Percentiles rank a stretch among this genome's conserved stretches.
These are phyloP conservation scores for Pseudogymnoascus destructans DNA, from an alignment of 2,329 filamentous ascomycete species.

Conservation along the genomic window DNA sequence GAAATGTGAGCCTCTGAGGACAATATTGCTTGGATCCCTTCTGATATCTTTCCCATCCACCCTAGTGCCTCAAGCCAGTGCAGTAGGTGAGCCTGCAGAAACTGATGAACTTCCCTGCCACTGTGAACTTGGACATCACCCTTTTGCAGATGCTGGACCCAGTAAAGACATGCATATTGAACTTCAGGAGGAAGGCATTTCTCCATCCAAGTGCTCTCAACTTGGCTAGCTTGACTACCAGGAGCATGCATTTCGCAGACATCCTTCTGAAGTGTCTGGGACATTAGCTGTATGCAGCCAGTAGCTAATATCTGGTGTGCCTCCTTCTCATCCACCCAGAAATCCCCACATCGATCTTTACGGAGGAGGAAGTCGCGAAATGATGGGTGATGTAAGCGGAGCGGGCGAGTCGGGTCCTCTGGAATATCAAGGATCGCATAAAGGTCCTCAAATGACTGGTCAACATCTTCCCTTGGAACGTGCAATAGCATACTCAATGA, in stretches of 20 bases:
- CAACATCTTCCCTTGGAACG: slow-evolving; percentile 26
- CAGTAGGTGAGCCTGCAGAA: no score
- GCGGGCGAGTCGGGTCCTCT: slow-evolving; percentile 21
- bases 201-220: slow-evolving; percentile 15
- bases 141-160: slow-evolving; percentile 23
- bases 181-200: slow-evolving; percentile 25
- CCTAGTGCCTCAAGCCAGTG: slow-evolving; percentile 29
- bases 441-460: slow-evolving; percentile 9
- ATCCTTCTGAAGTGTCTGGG: slow-evolving; percentile 18
- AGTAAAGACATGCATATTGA: slow-evolving; percentile 28
- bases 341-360: no score
- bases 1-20: slow-evolving; percentile 13
- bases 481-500: slow-evolving; percentile 17
- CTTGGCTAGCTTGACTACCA: slow-evolving; percentile 14
- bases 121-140: slow-evolving; percentile 22
- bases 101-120: slow-evolving; percentile 22
- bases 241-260: slow-evolving; percentile 21
- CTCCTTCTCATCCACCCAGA: no score
- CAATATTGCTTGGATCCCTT: no score
- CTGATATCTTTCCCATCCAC: slow-evolving; percentile 20
- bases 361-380: no score
- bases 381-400: no score
- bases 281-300: slow-evolving; percentile 25
- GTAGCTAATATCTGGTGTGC: no score
- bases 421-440: background rate